A percentile compares a stretch with the other conserved stretches of the same genome.
phyloP scores from a whole-genome alignment of 768 basidiomycete species.

The Russula sp. region DNA sequence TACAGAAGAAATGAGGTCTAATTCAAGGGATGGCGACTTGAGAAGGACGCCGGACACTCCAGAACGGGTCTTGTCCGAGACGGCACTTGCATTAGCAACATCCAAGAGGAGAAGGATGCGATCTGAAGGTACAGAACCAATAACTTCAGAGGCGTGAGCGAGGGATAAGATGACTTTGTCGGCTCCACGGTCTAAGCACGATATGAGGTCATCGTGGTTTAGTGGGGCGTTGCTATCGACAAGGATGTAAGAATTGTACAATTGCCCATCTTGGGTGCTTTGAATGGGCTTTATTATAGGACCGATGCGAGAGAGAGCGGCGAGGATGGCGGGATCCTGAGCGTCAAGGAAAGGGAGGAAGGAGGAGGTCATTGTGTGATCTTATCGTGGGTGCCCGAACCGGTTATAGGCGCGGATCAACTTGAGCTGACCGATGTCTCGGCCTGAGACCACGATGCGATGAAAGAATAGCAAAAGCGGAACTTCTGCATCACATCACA shows the following conservation, averaged over 20 bases:
- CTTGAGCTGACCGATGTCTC: no score
- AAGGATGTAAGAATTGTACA: slow-evolving; percentile 42
- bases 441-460: no score
- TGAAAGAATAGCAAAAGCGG: no score
- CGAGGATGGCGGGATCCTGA: slow-evolving; percentile 41
- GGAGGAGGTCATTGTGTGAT: slow-evolving; percentile 26
- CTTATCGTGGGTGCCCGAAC: neutral
- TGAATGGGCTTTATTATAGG: slow-evolving; percentile 53
- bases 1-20: slow-evolving; percentile 71
- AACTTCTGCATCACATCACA: no score
- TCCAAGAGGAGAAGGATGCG: slow-evolving; percentile 74
- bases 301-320: slow-evolving; percentile 63
- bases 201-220: slow-evolving; percentile 48
- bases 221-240: slow-evolving; percentile 42
- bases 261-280: slow-evolving; percentile 26
- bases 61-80: slow-evolving; percentile 65
- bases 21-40: slow-evolving; percentile 63
- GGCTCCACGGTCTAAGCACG: slow-evolving; percentile 70
- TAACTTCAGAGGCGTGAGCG: slow-evolving; percentile 56
- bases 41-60: slow-evolving; percentile 75
- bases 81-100: slow-evolving; percentile 61
- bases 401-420: no score
- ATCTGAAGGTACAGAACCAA: slow-evolving; percentile 59
- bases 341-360: slow-evolving; percentile 37
- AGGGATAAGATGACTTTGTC: slow-evolving; percentile 73